Conservation (phyloP, 1,284 basidiomycete species). For the Trametes sp. region DNA sequence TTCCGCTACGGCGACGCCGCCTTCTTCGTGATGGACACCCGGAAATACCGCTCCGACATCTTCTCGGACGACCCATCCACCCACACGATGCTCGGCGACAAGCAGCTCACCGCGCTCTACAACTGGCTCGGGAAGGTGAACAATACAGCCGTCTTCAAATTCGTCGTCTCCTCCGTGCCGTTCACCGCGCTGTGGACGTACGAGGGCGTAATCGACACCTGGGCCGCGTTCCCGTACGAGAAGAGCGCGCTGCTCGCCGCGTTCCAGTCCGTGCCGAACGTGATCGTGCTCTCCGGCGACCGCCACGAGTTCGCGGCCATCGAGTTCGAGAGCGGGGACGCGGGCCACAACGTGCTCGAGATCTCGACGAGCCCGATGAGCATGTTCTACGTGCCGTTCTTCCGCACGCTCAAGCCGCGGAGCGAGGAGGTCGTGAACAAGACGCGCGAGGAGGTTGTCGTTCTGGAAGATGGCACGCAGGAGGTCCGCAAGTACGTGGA, state of each 20-base stretch:
- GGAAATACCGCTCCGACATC: slow-evolving; percentile 65
- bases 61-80: slow-evolving; percentile 49
- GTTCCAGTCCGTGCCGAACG: slow-evolving; percentile 76
- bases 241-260: slow-evolving; percentile 63
- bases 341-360: slow-evolving; percentile 52
- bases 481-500: slow-evolving; percentile 33
- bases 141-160: slow-evolving; percentile 81
- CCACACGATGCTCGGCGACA: slow-evolving; percentile 77
- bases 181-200: slow-evolving; percentile 81
- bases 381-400: slow-evolving; percentile 75
- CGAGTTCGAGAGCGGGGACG: slow-evolving; percentile 58
- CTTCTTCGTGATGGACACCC: slow-evolving; percentile 85
- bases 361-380: slow-evolving; percentile 73
- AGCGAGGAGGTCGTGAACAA: slow-evolving; percentile 53
- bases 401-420: slow-evolving; percentile 54
- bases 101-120: slow-evolving; percentile 70
- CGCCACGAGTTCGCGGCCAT: slow-evolving; percentile 85
- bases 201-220: slow-evolving; percentile 73
- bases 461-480: slow-evolving; percentile 30
- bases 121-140: slow-evolving; percentile 78
- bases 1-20: slow-evolving; percentile 75
- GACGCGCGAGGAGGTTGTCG: slow-evolving; percentile 39
- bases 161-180: slow-evolving; percentile 80
- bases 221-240: slow-evolving; percentile 76
- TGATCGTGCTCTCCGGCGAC: slow-evolving; percentile 74